Conservation (phyloP, 75 land plant genomes). For the Selaginella tamariscina region DNA sequence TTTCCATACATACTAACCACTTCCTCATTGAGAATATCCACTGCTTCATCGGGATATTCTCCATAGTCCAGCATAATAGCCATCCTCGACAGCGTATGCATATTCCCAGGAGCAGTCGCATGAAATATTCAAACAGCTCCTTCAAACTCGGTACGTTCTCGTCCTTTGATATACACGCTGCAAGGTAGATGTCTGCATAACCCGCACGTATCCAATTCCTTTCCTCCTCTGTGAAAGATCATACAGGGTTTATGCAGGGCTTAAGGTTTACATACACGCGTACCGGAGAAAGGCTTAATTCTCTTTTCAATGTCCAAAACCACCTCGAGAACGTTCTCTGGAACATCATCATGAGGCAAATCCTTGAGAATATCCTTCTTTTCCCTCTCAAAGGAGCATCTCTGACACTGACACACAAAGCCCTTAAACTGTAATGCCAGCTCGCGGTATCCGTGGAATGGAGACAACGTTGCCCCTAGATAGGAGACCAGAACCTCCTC, state of each 20-base stretch:
- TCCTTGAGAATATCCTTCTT: neutral
- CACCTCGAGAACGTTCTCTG: neutral
- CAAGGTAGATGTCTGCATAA: neutral
- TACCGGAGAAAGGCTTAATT: too few relatives aligned
- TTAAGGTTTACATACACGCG: too few relatives aligned
- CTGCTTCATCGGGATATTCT: neutral
- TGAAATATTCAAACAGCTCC: neutral
- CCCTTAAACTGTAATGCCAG: neutral
- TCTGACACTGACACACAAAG: neutral
- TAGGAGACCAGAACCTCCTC: neutral
- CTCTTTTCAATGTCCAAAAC: neutral
- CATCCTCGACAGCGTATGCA: neutral
- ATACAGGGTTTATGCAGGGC: too few relatives aligned
- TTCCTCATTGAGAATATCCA: neutral
- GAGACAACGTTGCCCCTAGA: neutral
- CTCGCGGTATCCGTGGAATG: neutral
- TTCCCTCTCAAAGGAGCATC: neutral
- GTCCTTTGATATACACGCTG: neutral
- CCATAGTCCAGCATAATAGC: neutral
- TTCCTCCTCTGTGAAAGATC: neutral
- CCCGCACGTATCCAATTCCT: neutral
- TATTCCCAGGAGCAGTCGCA: neutral
- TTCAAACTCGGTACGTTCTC: neutral
- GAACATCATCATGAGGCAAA: neutral
- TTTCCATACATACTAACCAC: neutral